Evolutionary conservation across 2,329 filamentous ascomycete genomes (phyloP).

Genomic region (Verticillium klebahnii): DNA sequence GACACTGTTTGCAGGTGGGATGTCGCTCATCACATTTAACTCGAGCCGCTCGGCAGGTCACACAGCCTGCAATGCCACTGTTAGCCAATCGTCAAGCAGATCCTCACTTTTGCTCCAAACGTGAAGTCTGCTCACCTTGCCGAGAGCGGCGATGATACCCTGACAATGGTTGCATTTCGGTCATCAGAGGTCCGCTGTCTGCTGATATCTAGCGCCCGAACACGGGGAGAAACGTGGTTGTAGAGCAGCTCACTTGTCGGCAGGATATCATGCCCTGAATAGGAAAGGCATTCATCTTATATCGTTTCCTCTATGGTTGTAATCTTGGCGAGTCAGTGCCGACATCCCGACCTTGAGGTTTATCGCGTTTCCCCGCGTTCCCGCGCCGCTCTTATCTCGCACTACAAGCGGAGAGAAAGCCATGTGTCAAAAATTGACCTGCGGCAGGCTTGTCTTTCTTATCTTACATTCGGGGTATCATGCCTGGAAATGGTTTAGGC

Average conservation of each 20-base stretch:
- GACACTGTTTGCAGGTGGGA: slow-evolving; percentile 2
- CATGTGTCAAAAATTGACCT: neutral
- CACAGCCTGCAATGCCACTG: neutral
- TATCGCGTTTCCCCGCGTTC: neutral
- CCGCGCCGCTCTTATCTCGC: neutral
- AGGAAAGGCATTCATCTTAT: neutral
- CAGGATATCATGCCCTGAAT: neutral
- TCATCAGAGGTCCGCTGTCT: neutral
- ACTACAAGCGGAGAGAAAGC: neutral
- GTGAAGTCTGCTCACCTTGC: slow-evolving; percentile 2
- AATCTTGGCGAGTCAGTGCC: neutral
- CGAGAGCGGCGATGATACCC: slow-evolving; percentile 7
- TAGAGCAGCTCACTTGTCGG: neutral
- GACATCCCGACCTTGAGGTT: neutral
- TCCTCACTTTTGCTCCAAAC: too few species aligned
- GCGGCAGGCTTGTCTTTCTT: neutral
- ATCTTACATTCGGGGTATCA: slow-evolving; percentile 1
- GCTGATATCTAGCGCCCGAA: neutral
- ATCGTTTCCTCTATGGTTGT: too few species aligned
- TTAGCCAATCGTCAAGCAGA: neutral
- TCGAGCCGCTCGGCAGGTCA: slow-evolving; percentile 1
- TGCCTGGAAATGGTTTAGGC: neutral
- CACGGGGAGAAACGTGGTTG: neutral
- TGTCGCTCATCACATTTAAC: slow-evolving; percentile 7
- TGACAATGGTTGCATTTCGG: neutral